These are phyloP conservation scores for Rhizophlyctis rosea DNA, from an alignment of 192 early-diverging fungal species.

Conservation along the genomic window DNA sequence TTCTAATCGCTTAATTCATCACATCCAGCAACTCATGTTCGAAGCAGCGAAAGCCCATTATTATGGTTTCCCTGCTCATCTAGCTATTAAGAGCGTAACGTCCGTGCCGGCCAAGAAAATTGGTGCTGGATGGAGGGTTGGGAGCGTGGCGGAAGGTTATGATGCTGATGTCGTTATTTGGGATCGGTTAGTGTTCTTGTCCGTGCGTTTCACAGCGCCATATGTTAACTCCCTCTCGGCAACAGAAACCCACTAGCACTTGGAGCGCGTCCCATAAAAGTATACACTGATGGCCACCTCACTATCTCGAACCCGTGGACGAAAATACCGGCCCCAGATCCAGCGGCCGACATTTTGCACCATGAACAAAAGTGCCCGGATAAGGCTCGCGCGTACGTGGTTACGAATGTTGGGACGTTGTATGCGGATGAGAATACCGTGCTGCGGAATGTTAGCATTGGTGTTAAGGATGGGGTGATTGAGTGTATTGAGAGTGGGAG, in stretches of 20 bases:
- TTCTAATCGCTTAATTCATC: too few relatives aligned
- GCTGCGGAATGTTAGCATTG: conserved; percentile 37
- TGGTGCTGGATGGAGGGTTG: conserved; percentile 67
- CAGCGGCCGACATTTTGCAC: neutral
- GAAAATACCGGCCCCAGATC: neutral
- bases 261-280: conserved; percentile 70
- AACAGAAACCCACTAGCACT: conserved; percentile 57
- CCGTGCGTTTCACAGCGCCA: neutral
- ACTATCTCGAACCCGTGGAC: conserved; percentile 30
- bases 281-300: conserved; percentile 68
- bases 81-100: conserved; percentile 64
- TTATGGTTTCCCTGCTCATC: conserved; percentile 62
- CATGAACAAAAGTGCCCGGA: neutral
- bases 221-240: too few relatives aligned
- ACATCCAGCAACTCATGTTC: conserved; percentile 70
- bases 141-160: conserved; percentile 58
- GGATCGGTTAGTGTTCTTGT: conserved; percentile 39
- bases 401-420: conserved; percentile 44
- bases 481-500: conserved; percentile 40
- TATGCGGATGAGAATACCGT: conserved; percentile 32
- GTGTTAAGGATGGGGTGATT: conserved; percentile 56
- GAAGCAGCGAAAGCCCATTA: conserved; percentile 72
- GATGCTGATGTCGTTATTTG: conserved; percentile 83
- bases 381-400: conserved; percentile 12
- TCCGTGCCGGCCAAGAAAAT: conserved; percentile 67